Evolutionary conservation across 805 yeast species (phyloP).

Genomic region (Lachancea kluyveri): DNA sequence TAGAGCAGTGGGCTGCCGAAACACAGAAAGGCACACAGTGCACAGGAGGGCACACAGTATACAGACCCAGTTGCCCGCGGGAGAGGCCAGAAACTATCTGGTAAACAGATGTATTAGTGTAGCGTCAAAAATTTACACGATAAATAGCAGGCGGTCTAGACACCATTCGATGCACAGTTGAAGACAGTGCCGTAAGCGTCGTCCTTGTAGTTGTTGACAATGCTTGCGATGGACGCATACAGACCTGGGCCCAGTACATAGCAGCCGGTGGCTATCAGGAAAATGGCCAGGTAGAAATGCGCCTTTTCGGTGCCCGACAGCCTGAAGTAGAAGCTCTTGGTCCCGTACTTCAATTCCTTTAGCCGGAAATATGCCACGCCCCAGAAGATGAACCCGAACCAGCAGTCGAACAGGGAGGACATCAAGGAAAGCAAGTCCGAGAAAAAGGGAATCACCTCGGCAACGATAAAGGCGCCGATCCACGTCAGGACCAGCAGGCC

Average conservation of each 20-base stretch:
- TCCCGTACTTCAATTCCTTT: constrained; percentile 31
- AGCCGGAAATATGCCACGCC: constrained; percentile 49
- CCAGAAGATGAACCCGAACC: constrained; percentile 64
- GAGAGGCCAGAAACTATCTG: no score
- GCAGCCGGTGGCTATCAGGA: constrained; percentile 41
- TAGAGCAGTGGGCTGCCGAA: no score
- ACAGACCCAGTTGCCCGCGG: no score
- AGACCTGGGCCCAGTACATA: constrained; percentile 56
- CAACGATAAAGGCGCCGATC: constrained; percentile 50
- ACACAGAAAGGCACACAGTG: no score
- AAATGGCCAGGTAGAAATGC: constrained; percentile 33
- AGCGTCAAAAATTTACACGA: no score
- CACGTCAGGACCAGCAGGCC: constrained; percentile 39
- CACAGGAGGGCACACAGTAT: no score
- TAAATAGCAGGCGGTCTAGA: no score
- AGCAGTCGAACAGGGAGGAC: constrained; percentile 58
- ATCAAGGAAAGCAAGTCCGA: constrained; percentile 50
- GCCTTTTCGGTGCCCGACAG: constrained; percentile 31
- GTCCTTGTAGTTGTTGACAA: constrained; percentile 43
- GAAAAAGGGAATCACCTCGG: constrained; percentile 61
- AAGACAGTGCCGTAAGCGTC: constrained; percentile 47
- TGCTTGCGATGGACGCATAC: constrained; percentile 50
- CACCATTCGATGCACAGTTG: constrained; percentile 42
- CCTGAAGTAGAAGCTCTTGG: constrained; percentile 20
- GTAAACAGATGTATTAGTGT: no score